These are phyloP conservation scores for Collybia nuda DNA, from an alignment of 768 basidiomycete genomes.

Conservation along the genomic window DNA sequence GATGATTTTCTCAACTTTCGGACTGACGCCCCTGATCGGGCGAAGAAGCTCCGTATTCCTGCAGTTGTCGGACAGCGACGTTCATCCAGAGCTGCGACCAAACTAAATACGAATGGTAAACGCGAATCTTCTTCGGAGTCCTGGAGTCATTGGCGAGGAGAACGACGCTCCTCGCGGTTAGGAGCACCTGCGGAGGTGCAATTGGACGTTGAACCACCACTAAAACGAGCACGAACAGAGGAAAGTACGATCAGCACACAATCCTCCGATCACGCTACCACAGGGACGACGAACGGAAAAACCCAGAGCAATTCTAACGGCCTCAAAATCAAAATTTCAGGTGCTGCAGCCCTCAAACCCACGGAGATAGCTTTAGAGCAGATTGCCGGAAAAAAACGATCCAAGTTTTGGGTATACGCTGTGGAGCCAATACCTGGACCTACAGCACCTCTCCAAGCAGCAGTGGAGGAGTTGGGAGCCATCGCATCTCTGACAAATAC, in stretches of 20 bases:
- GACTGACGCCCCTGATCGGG: constrained; percentile 41
- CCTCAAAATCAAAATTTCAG: constrained; percentile 49
- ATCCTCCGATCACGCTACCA: constrained; percentile 39
- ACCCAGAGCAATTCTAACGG: constrained; percentile 28
- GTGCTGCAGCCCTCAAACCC: constrained; percentile 68
- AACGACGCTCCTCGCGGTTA: constrained; percentile 69
- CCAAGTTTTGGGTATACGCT: constrained; percentile 88
- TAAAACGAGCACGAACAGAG: constrained; percentile 77
- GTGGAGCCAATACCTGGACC: constrained; percentile 63
- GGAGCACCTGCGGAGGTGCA: constrained; percentile 54
- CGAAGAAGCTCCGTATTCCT: constrained; percentile 32
- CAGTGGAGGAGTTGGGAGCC: constrained; percentile 13
- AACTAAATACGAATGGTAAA: constrained; percentile 51
- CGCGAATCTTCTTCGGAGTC: constrained; percentile 53
- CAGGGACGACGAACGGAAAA: constrained; percentile 27
- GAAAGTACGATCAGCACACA: constrained; percentile 65
- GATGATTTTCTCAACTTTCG: constrained; percentile 47
- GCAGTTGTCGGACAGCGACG: constrained; percentile 41
- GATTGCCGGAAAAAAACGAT: constrained; percentile 78
- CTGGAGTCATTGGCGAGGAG: constrained; percentile 67
- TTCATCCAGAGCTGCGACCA: constrained; percentile 48
- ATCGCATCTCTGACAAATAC: constrained; percentile 4
- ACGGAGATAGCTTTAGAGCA: constrained; percentile 75
- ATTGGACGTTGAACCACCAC: constrained; percentile 46
- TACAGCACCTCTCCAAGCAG: constrained; percentile 10